Percentiles rank a stretch among this genome's conserved stretches.
Conservation (phyloP, 352 stramenopile species). For the Plasmopara muralis region DNA sequence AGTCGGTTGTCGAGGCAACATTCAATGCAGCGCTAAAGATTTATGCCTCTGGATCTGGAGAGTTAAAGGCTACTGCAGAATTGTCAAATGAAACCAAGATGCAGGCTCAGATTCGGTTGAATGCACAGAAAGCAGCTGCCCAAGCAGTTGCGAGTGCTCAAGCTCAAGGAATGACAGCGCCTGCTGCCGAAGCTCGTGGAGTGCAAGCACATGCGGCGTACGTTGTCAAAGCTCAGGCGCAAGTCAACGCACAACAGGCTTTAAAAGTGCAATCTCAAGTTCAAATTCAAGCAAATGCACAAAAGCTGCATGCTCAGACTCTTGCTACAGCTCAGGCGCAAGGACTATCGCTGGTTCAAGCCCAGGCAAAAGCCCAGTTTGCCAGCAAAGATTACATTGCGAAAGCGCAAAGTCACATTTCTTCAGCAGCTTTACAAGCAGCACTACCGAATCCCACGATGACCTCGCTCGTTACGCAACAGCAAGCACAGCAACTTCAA, state of each 20-base stretch:
- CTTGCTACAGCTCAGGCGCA: conserved; percentile 77
- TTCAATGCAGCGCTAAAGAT: conserved; percentile 80
- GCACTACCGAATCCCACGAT: conserved; percentile 43
- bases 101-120: conserved; percentile 80
- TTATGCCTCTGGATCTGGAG: conserved; percentile 27
- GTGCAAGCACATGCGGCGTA: conserved; percentile 81
- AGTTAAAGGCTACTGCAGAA: conserved; percentile 27
- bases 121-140: conserved; percentile 75
- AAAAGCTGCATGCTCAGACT: conserved; percentile 84
- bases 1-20: conserved; percentile 89
- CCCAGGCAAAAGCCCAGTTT: conserved; percentile 80
- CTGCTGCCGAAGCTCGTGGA: conserved; percentile 61
- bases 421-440: conserved; percentile 49
- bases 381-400: conserved; percentile 87
- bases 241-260: conserved; percentile 75
- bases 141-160: conserved; percentile 73
- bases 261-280: conserved; percentile 84
- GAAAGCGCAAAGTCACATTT: conserved; percentile 79
- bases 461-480: conserved; percentile 55
- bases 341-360: conserved; percentile 78
- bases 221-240: conserved; percentile 79
- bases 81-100: conserved; percentile 68
- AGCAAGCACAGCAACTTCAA: conserved; percentile 82
- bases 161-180: conserved; percentile 68
- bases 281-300: conserved; percentile 85